Evolutionary conservation across 139 green algal genomes (phyloP), one percentile per base, ranked within the genome.

Genomic region (Coccomyxa sp.): DNA sequence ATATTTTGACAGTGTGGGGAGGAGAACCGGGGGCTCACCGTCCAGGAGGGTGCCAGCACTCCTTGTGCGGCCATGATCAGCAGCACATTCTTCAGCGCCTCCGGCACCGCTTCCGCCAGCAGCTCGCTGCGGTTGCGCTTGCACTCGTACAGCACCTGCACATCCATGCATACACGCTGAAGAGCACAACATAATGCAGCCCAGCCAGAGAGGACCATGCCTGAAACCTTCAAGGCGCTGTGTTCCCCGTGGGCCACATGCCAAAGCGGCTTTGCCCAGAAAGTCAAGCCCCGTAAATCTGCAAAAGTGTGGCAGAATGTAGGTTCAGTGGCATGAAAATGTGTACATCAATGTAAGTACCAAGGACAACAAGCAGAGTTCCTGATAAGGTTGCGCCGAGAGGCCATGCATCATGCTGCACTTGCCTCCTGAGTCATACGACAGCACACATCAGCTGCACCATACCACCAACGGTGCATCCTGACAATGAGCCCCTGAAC

Each of bases 61-160:
- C 87, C 94, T 21, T 90, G 90, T 10, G 83, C 82, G 27, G 91
- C 88, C 92, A 99, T 92, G 79, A 99, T 95, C 75, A 99, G 90
- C 58, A 98, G 85, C 90, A 98, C 94, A 89, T 99, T 99, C 90
- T 99, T 99, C 17, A 95, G 83, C 32, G 94, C 90, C 86, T 98
- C 95, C 7, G 95, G 94, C 18, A 98, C 92, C 14, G 89, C 91
- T 84, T 99, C 96, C n/a, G 81, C 81, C 58, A 97, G 87, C 60
- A 89, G 89, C 79, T 98, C 93, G n/a, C 85, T 87, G 58, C 82
- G 82, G 30, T 83, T 85, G 21, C 86, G 84, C 82, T 88, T 94
- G 88, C 88, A 92, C 25, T 89, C 86, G 83, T 90, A 67, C 84
- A 84, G 51, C 57, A 38, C 27, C 77, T 66, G 31, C 77, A 67